Conservation (phyloP, 2,329 filamentous ascomycete species). For the Cladosporium phlei region DNA sequence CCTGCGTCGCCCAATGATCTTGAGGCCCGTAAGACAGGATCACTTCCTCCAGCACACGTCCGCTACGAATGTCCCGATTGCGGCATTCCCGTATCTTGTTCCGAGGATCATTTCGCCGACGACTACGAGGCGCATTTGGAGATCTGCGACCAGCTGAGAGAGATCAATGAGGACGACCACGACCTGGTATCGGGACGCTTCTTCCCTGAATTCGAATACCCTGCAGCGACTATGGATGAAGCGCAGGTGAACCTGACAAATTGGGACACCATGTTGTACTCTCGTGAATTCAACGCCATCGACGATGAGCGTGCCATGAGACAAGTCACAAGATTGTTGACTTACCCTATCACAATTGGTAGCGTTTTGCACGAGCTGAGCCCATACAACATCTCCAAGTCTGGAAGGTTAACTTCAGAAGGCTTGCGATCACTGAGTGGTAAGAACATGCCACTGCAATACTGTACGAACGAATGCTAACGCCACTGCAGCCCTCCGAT, state of each 20-base stretch:
- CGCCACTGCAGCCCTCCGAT: slow-evolving; percentile 65
- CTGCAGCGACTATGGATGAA: slow-evolving; percentile 84
- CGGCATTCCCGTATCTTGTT: slow-evolving; percentile 89
- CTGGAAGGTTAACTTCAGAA: slow-evolving; percentile 74
- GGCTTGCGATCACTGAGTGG: slow-evolving; percentile 91
- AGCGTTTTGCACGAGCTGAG: slow-evolving; percentile 92
- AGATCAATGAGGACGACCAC: slow-evolving; percentile 98
- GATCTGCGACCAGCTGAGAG: slow-evolving; percentile 82
- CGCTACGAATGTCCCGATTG: slow-evolving; percentile 95
- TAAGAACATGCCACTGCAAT: too few relatives aligned
- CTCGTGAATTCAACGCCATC: slow-evolving; percentile 82
- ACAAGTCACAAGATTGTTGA: slow-evolving; percentile 87
- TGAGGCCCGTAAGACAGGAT: slow-evolving; percentile 57
- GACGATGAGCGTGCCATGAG: slow-evolving; percentile 86
- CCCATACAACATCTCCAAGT: slow-evolving; percentile 75
- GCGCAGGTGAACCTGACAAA: slow-evolving; percentile 95
- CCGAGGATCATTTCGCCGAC: slow-evolving; percentile 89
- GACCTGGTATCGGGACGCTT: slow-evolving; percentile 84
- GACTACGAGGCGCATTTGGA: slow-evolving; percentile 91
- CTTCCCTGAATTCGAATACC: slow-evolving; percentile 92
- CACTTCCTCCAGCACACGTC: slow-evolving; percentile 70
- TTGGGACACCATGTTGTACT: slow-evolving; percentile 96
- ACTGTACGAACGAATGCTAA: not conserved
- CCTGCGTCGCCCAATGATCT: slow-evolving; percentile 61
- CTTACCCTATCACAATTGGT: slow-evolving; percentile 86